Evolutionary conservation across 2,329 filamentous ascomycete genomes (phyloP), one percentile per base, ranked within the genome.

Genomic region (Amesomyces nigricolor): DNA sequence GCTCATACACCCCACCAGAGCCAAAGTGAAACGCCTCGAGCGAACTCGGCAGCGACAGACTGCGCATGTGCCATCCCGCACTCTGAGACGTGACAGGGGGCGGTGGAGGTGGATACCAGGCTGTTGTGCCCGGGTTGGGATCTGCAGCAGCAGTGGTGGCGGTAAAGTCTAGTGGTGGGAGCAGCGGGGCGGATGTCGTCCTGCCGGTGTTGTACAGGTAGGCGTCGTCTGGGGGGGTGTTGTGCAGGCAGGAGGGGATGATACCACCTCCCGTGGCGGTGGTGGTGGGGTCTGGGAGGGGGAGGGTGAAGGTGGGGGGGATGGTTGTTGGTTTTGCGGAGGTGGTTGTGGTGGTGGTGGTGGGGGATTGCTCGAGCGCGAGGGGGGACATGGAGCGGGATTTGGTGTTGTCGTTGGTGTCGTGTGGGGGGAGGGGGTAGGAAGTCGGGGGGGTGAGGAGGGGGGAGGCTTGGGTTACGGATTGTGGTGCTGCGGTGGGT

Each of bases 311-410:
- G 22, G 4, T 26, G 8, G 17, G 19, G 16, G 4, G 40, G 13
- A 9, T 30, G 42, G 42, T 5, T 14, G 19, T 4, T 8, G 43
- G 13, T 30, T 14, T 32, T 46, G 22, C 6, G 2, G 13, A 13
- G 4, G 14, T 11, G 11, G 22, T 9, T 8, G 13, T 14, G 4
- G 14, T 35, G 11, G 22, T 9, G 14, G 13, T 11, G 26, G 30
- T 7, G 29, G 45, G 16, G 6, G 48, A 51, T 3, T 10, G 17
- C 13, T 35, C 38, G n/a, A 53, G 16, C 0, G 16, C 17, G 3
- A 47, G 51, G 6, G 51, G 51, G 5, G 51, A 53, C 51, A 53
- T 47, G 51, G 44, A 53, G 37, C 37, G 2, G 26, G 51, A 29
- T 9, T 49, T 40, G 13, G 13, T 32, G 7, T 13, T 32, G 7